Conservation (phyloP, 2,329 filamentous ascomycete species). For the Fragosphaeria purpurea region DNA sequence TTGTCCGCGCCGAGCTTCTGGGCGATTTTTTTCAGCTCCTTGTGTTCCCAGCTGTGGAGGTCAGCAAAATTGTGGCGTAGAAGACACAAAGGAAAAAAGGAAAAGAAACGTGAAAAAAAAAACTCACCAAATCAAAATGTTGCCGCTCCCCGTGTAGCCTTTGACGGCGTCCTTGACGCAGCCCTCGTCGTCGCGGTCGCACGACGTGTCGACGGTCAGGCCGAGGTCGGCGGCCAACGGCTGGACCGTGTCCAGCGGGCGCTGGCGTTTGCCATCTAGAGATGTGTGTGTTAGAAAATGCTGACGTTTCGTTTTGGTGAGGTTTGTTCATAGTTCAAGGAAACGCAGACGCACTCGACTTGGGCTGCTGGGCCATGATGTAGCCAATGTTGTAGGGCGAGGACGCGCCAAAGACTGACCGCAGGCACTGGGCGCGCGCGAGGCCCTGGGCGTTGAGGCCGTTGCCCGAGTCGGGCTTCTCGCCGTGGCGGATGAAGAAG, state of each 20-base stretch:
- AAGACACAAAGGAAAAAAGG: neutral
- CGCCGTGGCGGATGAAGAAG: constrained; percentile 55
- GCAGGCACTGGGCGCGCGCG: constrained; percentile 49
- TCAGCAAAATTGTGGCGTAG: neutral
- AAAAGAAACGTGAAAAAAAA: neutral
- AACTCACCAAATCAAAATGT: constrained; percentile 45
- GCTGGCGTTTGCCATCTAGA: constrained; percentile 38
- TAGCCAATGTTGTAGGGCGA: constrained; percentile 46
- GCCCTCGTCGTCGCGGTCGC: constrained; percentile 42
- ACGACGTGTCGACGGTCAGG: constrained; percentile 43
- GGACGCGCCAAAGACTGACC: constrained; percentile 40
- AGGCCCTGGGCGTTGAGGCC: constrained; percentile 42
- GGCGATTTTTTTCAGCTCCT: constrained; percentile 40
- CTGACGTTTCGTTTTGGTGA: too few relatives aligned
- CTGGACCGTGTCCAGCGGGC: constrained; percentile 47
- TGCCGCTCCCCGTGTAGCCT: constrained; percentile 37
- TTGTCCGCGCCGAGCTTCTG: constrained; percentile 39
- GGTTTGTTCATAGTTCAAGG: neutral
- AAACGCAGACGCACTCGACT: constrained; percentile 26
- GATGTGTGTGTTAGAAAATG: too few relatives aligned
- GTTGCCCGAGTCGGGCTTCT: constrained; percentile 44
- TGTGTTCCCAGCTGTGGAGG: constrained; percentile 26
- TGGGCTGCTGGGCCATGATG: constrained; percentile 47
- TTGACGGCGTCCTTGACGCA: constrained; percentile 44
- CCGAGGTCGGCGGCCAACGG: constrained; percentile 47